Evolutionary conservation across 495 filamentous ascomycete genomes (phyloP), one percentile per base, ranked within the genome.

Genomic region (Talaromyces proteolyticus): DNA sequence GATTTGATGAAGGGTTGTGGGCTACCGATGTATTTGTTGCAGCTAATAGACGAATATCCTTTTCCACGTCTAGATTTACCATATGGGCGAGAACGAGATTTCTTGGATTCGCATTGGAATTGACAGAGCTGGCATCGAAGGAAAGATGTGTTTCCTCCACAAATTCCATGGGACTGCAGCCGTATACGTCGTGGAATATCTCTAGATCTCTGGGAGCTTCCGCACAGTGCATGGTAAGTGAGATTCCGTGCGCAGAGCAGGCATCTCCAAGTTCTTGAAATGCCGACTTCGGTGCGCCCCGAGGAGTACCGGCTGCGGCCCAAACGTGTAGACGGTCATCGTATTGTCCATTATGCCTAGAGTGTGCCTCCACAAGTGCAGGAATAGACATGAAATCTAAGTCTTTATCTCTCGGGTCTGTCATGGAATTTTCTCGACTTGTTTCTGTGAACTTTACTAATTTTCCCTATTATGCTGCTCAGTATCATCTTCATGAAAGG

Each of bases 261-360:
- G 51, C 47, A 14, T 61, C 53, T 6, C 63, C 60, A 6, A 63
- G 34, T 16, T 56, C 58, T 1, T 37, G 53, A 19, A 58, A 66
- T 1, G 51, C 49, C 2, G 45, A 54, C 17, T 54, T 57, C 1
- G 58, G 53, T 18, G 57, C 56, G 3, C 72, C 72, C 42, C 75
- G 71, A 11, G 75, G 72, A 6, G 75, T 76, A 34, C 70, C 61
- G 1, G 73, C 74, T 14, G 72, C 73, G 56, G 76, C 75, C 75
- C 75, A 78, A 6, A 78, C 71, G 1, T 67, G 60, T 34, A 78
- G 73, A 3, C 75, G 60, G 46, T 70, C 72, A 51, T 75, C 60
- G 37, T 69, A 60, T 37, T 64, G 55, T 21, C 73, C 69, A 62
- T 74, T 60, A 51, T 63, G 50, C 54, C 60, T 47, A 39, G 53